phyloP scores from a whole-genome alignment of 306 rosid genomes.

The barrel medic (Medicago truncatula) region DNA sequence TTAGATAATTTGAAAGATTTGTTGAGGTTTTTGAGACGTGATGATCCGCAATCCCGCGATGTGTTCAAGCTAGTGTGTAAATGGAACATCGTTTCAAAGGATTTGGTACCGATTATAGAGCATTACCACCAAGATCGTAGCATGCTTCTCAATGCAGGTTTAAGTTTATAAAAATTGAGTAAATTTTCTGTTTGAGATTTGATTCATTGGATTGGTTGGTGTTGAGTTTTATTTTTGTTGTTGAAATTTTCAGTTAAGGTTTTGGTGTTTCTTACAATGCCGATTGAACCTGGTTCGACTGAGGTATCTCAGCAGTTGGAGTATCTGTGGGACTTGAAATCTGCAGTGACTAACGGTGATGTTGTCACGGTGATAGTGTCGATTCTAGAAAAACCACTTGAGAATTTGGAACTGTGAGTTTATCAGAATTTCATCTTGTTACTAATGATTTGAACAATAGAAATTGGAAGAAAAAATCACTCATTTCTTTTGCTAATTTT shows the following conservation, averaged over 20 bases:
- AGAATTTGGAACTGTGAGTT: constrained; percentile 85
- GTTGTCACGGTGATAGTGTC: constrained; percentile 65
- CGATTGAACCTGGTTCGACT: constrained; percentile 74
- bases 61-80: constrained; percentile 92
- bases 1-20: constrained; percentile 92
- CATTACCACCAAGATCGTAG: constrained; percentile 70
- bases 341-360: constrained; percentile 71
- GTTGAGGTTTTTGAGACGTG: constrained; percentile 91
- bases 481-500: not conserved
- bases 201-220: constrained; percentile 6
- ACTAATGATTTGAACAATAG: constrained; percentile 6
- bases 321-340: constrained; percentile 81
- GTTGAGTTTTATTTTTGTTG: not conserved
- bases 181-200: constrained; percentile 7
- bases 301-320: constrained; percentile 81
- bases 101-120: constrained; percentile 81
- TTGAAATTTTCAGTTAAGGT: constrained; percentile 68
- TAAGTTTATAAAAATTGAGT: not conserved
- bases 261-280: constrained; percentile 94
- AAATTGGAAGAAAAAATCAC: constrained; percentile 3
- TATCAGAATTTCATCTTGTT: constrained; percentile 16
- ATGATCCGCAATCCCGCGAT: constrained; percentile 79
- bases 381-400: constrained; percentile 79
- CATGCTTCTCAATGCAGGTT: constrained; percentile 72
- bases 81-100: constrained; percentile 76